phyloP scores from a whole-genome alignment of 2,329 filamentous ascomycete genomes.

The Ophiostoma novo-ulmi region DNA sequence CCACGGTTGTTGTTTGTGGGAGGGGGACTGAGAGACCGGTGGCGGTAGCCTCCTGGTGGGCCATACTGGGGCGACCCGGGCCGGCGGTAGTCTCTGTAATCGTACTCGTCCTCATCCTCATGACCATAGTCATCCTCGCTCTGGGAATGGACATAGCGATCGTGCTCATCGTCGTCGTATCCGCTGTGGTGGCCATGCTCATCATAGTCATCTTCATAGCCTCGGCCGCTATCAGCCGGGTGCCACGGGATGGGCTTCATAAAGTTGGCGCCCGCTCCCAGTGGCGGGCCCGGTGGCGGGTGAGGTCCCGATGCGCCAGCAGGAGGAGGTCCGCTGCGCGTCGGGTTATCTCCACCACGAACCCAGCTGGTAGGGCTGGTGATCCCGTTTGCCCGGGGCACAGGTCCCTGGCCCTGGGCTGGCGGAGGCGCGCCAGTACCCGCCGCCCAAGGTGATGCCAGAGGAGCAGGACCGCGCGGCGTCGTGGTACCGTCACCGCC shows the following conservation, averaged over 20 bases:
- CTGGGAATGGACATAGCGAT: not conserved
- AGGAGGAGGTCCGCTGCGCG: not conserved
- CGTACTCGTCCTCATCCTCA: not conserved
- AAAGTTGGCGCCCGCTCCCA: not conserved
- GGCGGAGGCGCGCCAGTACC: not conserved
- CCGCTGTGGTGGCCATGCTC: conserved; percentile 2
- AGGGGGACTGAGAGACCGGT: not conserved
- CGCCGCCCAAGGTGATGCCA: not conserved
- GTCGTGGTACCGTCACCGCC: not conserved
- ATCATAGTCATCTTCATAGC: conserved; percentile 15
- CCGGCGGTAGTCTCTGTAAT: not conserved
- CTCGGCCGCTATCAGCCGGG: not conserved
- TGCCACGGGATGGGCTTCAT: not conserved
- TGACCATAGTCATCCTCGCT: conserved; percentile 13
- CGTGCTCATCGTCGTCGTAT: conserved; percentile 1
- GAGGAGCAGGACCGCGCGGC: not conserved
- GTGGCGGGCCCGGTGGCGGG: not conserved
- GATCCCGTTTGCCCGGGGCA: not conserved
- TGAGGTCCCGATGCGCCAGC: not conserved
- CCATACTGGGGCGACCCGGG: not conserved
- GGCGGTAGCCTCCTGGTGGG: not conserved
- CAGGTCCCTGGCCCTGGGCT: not conserved
- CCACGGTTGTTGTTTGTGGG: not conserved
- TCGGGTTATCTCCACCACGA: not conserved
- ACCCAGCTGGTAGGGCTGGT: conserved; percentile 16